Conservation (phyloP, 768 basidiomycete genomes). For the Calocera cornea region DNA sequence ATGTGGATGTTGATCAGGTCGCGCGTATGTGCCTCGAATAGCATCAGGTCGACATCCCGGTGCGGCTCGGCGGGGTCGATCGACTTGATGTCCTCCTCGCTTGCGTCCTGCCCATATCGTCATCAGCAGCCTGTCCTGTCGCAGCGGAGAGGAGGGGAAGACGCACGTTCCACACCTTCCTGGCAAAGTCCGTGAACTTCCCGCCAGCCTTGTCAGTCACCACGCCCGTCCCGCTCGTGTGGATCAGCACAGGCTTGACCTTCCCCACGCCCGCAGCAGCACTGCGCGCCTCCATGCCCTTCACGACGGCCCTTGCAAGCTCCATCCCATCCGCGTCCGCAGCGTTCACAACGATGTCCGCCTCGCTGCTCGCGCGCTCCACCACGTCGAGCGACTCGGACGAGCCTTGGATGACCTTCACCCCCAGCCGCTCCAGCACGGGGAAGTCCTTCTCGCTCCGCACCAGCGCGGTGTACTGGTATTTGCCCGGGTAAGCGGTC, state of each 20-base stretch:
- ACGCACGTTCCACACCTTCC: slow-evolving; percentile 19
- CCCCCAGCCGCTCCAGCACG: slow-evolving; percentile 11
- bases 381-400: slow-evolving; percentile 9
- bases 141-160: background rate
- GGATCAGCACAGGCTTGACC: slow-evolving; percentile 17
- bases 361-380: slow-evolving; percentile 6
- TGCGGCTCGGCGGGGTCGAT: slow-evolving; percentile 17
- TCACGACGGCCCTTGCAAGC: slow-evolving; percentile 16
- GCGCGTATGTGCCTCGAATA: slow-evolving; percentile 14
- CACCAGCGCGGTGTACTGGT: slow-evolving; percentile 12
- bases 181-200: slow-evolving; percentile 10
- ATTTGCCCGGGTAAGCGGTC: slow-evolving; percentile 19
- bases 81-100: slow-evolving; percentile 17
- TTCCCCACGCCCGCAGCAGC: slow-evolving; percentile 4
- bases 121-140: background rate
- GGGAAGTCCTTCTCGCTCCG: slow-evolving; percentile 11
- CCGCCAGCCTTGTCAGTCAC: slow-evolving; percentile 13
- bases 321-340: slow-evolving; percentile 20
- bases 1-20: slow-evolving; percentile 17
- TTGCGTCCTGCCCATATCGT: slow-evolving; percentile 14
- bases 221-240: slow-evolving; percentile 18
- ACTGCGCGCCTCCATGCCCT: slow-evolving; percentile 12
- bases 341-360: slow-evolving; percentile 18
- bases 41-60: slow-evolving; percentile 20
- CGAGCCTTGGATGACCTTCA: slow-evolving; percentile 10